Evolutionary conservation across 2,329 filamentous ascomycete species (phyloP).

Genomic region (Phialophora macrospora): DNA sequence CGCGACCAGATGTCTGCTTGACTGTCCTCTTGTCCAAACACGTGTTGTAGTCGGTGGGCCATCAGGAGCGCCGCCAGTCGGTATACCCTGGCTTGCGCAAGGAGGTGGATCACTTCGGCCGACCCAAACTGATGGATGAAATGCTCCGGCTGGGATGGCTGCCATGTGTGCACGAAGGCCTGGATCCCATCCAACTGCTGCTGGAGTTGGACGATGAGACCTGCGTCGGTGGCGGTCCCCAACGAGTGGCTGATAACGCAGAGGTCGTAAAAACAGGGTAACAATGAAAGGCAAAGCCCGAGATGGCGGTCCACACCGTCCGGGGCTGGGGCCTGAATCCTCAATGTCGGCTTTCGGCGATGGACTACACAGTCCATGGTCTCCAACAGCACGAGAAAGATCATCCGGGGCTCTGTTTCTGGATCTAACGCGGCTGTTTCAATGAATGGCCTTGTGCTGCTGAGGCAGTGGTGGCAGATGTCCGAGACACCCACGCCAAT

Average conservation of each 20-base stretch:
- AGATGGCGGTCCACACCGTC: slow-evolving; percentile 21
- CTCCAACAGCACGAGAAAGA: slow-evolving; percentile 24
- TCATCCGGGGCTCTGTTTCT: slow-evolving; percentile 14
- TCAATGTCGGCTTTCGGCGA: slow-evolving; percentile 24
- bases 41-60: slow-evolving; percentile 19
- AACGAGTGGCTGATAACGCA: slow-evolving; percentile 27
- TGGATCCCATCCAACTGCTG: slow-evolving; percentile 19
- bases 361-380: slow-evolving; percentile 24
- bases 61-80: slow-evolving; percentile 24
- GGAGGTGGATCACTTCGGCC: slow-evolving; percentile 22
- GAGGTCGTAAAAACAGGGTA: slow-evolving; percentile 28
- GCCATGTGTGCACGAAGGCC: slow-evolving; percentile 17
- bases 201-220: background rate
- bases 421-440: slow-evolving; percentile 3
- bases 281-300: slow-evolving; percentile 23
- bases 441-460: slow-evolving; percentile 19
- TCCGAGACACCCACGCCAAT: slow-evolving; percentile 25
- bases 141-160: slow-evolving; percentile 15
- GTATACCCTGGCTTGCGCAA: slow-evolving; percentile 26
- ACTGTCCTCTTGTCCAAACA: slow-evolving; percentile 21
- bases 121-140: slow-evolving; percentile 20
- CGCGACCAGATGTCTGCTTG: slow-evolving; percentile 24
- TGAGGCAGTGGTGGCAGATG: slow-evolving; percentile 26
- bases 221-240: slow-evolving; percentile 4
- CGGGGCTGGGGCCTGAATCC: slow-evolving; percentile 1